Evolutionary conservation across 768 basidiomycete species (phyloP), one percentile per base, ranked within the genome.

Genomic region (Lactarius pseudohatsudake): DNA sequence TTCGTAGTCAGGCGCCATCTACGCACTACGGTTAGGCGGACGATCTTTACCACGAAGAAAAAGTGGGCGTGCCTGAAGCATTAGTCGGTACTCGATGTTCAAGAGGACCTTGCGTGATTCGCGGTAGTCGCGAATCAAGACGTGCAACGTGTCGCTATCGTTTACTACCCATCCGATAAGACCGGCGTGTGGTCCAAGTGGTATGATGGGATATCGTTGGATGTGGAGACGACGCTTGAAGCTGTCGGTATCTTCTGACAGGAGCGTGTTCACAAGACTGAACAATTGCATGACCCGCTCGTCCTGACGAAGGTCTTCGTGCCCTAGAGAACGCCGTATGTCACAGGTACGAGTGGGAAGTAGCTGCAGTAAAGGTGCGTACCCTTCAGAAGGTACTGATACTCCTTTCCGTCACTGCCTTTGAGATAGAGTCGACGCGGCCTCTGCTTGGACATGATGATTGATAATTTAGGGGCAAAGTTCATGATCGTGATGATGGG

Each of bases 1-100:
- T 76, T 98, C 96, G 76, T 98, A 99, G 74, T 98, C 96, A 11
- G 97, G 96, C 10, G 97, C 97, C 96, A 98, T 98, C 95, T 98
- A 70, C n/a, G 50, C 32, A 40, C 20, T 10, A 3, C 15, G 30
- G 43, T 54, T 50, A 61, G 34, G 16, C 11, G 26, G 43, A 20
- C 5, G 11, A 53, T 32, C 7, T 34, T 45, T 5, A 45, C 2
- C 22, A 1, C 4, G n/a, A n/a, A 20, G 34, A 34, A 20, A 11
- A 70, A 4, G 69, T 9, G n/a, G 30, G 22, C 65, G n/a, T 65
- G 91, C 94, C 83, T 99, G 97, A 8, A 98, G 86, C 91, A 99
- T 99, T 65, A 99, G 79, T n/a, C 96, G 88, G 74, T 98, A 96
- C 78, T 99, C 97, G 64, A 98, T 97, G 75, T 99, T 98, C 65